Conservation (phyloP, 2,329 filamentous ascomycete species). For the Cladosporium austrohemisphaericum region DNA sequence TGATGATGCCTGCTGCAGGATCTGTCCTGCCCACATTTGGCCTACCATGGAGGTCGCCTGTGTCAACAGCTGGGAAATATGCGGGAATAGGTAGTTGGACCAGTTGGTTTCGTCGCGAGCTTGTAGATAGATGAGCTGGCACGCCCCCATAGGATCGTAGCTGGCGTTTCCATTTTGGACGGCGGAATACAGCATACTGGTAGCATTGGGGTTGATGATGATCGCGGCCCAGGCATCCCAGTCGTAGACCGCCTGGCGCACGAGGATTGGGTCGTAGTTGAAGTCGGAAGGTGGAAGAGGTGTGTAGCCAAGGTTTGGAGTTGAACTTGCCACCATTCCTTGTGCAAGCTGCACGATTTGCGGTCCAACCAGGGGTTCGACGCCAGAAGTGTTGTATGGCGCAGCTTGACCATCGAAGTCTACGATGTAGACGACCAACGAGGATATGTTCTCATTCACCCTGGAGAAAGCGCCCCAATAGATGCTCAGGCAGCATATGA, state of each 20-base stretch:
- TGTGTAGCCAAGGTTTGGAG: constrained; percentile 48
- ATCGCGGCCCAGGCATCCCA: constrained; percentile 59
- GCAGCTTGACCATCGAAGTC: constrained; percentile 58
- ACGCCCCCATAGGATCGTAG: constrained; percentile 58
- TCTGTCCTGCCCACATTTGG: constrained; percentile 40
- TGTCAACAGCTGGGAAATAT: constrained; percentile 47
- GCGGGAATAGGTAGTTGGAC: constrained; percentile 52
- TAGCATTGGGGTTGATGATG: constrained; percentile 61
- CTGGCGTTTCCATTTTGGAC: constrained; percentile 52
- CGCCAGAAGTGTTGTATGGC: constrained; percentile 46
- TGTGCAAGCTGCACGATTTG: constrained; percentile 46
- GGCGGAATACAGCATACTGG: constrained; percentile 53
- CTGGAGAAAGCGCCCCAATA: constrained; percentile 59
- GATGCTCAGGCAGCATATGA: constrained; percentile 54
- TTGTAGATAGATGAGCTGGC: constrained; percentile 54
- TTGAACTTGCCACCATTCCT: constrained; percentile 38
- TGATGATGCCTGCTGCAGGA: constrained; percentile 40
- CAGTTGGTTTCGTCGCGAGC: constrained; percentile 56
- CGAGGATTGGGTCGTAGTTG: constrained; percentile 52
- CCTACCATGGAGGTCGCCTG: constrained; percentile 50
- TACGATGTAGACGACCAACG: constrained; percentile 56
- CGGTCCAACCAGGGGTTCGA: constrained; percentile 55
- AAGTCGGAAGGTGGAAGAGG: constrained; percentile 50
- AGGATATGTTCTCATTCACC: constrained; percentile 47
- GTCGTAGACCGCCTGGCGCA: constrained; percentile 58